Evolutionary conservation across 768 basidiomycete genomes (phyloP), one percentile per base, ranked within the genome.

Genomic region (Suillus sp.): DNA sequence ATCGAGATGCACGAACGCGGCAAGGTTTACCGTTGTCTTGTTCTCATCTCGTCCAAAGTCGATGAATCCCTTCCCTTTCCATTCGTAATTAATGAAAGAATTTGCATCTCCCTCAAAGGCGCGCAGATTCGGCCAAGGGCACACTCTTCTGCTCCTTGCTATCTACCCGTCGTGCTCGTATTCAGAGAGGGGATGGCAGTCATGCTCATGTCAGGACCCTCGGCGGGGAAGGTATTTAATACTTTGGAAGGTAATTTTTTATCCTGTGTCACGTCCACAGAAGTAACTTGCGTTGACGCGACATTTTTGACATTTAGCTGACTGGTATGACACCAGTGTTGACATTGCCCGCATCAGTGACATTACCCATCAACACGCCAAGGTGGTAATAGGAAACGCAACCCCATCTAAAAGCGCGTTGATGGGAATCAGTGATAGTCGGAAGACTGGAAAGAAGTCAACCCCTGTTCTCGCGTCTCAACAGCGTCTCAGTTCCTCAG

Each of bases 81-180:
- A 40, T 77, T 86, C 62, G 72, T 76, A 40, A 72, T 81, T 8
- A 71, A 74, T 3, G 81, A 85, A 61, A 73, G 73, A 45, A 67
- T 88, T 30, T 71, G 71, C n/a, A 59, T 88, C 20, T 77, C 81
- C 18, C 77, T 87, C 25, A 80, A 77, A 62, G 84, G 84, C 2
- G 75, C 75, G 30, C 64, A 62, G 35, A 63, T 85, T 30, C 74
- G 74, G 43, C 73, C 53, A 43, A 74, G 72, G 57, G 42, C 61
- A 32, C 68, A 68, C n/a, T 69, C 67, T 30, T 75, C 72, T 45
- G 67, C 72, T 13, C 67, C 71, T 6, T 74, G 71, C 59, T 75
- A 65, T 27, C 69, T 83, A n/a, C 78, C 81, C 34, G 70, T 85
- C 61, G 64, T 67, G 22, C 71, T 88, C 62, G 65, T 71, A 35